Base-by-base conservation (phyloP, 2,329 filamentous ascomycete species). In the Botrytis porri region DNA sequence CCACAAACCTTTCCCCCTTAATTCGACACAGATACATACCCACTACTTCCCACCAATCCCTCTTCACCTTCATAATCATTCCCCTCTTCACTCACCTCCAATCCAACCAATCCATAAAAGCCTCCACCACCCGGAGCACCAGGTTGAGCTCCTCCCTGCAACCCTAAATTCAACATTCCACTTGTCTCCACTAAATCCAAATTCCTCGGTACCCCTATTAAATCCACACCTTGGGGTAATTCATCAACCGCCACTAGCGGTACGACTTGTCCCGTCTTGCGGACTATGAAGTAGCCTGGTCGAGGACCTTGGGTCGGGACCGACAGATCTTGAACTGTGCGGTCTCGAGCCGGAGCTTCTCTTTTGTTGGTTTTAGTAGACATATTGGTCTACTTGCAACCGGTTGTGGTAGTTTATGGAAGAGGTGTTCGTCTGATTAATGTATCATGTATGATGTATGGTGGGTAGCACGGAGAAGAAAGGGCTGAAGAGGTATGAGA, bases 181-280 rank as follows among this genome's bases (percentile, higher is more conserved):
- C 77, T 73, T 25, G 78, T 78, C 16, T 76, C 75, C 57, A 77
- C 73, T 3, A 80, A 63, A 60, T 76, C 75, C 16, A 80, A 63
- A 12, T 73, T 71, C 20, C 78, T 84, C 4, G 86, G 85, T 4
- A 86, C 80, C 37, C 83, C 84, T 22, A 75, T 43, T 9, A 80
- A 54, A 22, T 77, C 69, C 10, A 76, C 73, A 32, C 71, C 84
- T 1, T 80, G 78, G 0, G 86, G 86, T 0, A 89, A 83, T 74
- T 88, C 82, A 77, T 88, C 87, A 20, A 84, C 79, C 0, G 87
- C 83, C n/a, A 89, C 82, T n/a, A 89, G 82, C 10, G 87, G 87
- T 1, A 88, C 86, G 5, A 86, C 82, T n/a, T 81, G 79, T 1
- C 78, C 76, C 3, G 78, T 79, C 9, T 83, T 84, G 1, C 86